These are phyloP conservation scores for Ascocoryne sarcoides DNA, from an alignment of 2,329 filamentous ascomycete genomes.

Conservation along the genomic window DNA sequence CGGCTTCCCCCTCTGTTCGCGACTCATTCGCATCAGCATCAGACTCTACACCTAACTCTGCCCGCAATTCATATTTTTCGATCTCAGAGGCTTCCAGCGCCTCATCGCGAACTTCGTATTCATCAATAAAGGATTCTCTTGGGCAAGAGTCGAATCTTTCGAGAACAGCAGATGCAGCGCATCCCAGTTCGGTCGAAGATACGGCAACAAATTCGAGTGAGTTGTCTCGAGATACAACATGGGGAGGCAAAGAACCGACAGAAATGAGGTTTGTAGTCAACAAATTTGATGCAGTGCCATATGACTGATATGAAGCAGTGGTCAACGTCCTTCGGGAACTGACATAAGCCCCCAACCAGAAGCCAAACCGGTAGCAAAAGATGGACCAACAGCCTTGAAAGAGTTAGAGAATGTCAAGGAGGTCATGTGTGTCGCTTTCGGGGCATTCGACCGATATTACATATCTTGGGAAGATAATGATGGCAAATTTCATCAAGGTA, in stretches of 20 bases:
- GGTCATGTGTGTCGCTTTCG: constrained; percentile 17
- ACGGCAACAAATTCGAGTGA: too few species aligned
- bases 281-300: too few species aligned
- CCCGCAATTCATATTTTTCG: constrained; percentile 7
- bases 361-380: constrained; percentile 6
- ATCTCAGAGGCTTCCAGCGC: constrained; percentile 2
- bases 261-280: neutral
- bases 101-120: constrained; percentile 22
- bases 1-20: constrained; percentile 3
- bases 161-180: constrained; percentile 8
- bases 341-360: too few species aligned
- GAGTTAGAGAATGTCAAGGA: constrained; percentile 12
- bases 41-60: constrained; percentile 6
- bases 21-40: constrained; percentile 11
- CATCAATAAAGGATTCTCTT: constrained; percentile 30
- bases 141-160: constrained; percentile 21
- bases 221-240: too few species aligned
- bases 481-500: constrained; percentile 17
- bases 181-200: constrained; percentile 5
- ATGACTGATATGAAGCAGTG: too few species aligned
- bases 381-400: constrained; percentile 10
- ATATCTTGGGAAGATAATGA: constrained; percentile 17
- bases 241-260: neutral
- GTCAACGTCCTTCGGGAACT: too few species aligned
- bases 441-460: constrained; percentile 18